Base-by-base conservation (phyloP, 352 stramenopile genomes). In the Pythium rishiriense region DNA sequence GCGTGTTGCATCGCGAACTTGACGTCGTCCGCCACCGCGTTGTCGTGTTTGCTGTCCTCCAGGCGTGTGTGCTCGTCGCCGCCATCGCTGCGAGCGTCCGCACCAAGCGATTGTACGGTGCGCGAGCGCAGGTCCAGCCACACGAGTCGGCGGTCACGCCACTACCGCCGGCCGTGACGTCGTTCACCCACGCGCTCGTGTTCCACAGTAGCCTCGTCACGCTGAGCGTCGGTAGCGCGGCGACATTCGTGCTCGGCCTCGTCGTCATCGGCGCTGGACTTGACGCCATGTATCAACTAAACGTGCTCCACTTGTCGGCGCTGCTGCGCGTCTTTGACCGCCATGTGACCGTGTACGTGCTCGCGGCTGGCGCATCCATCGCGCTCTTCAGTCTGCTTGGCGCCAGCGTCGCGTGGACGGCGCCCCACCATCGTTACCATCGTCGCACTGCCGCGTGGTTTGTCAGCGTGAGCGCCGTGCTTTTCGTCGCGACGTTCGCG, bases 281-380 rank as follows among this genome's bases (percentile, higher is more conserved):
- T 14, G 84, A 93, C 53, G 64, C 74, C 0, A 65, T 90, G 42
- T 83, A 83, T 15, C 68, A 88, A 29, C 72, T 90, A 43, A 93
- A 90, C 52, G 73, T 93, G 29, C 67, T 91, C 15, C 81, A 88
- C 48, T 49, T 90, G 1, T 86, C 84, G 46, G 78, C 79, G 26
- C 28, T 90, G 26, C 49, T 91, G 12, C 72, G 68, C 1, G 72
- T 83, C 4, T 82, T 90, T 47, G 79, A 90, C 45, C 77, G 72
- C 15, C 69, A 75, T 37, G 53, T 89, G 33, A 79, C 77, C 6
- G 58, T 80, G 0, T 90, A 89, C 28, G 55, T 90, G 24, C 58
- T 87, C 2, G 39, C 57, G 1, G 54, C 77, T 5, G 84, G 84
- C n/a, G 62, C 60, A 7, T 41, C 37, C 0, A 57, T 93, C n/a